These are phyloP conservation scores for Xanthoceras sorbifolium DNA, from an alignment of 345 rosid species.

Conservation along the genomic window DNA sequence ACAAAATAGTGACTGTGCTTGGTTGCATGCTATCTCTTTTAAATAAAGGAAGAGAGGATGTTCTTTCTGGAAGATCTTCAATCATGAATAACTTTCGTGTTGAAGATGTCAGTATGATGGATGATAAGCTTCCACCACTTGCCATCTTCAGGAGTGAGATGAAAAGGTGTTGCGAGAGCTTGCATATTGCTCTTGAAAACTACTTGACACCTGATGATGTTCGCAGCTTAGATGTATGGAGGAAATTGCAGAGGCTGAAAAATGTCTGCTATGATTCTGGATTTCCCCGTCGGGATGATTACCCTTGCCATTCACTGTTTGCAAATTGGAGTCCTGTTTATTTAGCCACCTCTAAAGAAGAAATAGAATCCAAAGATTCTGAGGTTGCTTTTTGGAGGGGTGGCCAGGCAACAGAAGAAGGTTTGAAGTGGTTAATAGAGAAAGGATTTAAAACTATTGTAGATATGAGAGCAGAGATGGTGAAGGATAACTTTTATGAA, in stretches of 20 bases:
- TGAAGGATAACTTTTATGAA: slow-evolving; percentile 82
- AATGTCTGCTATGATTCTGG: slow-evolving; percentile 91
- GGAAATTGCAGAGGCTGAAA: slow-evolving; percentile 89
- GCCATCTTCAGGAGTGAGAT: slow-evolving; percentile 88
- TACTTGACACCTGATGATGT: slow-evolving; percentile 73
- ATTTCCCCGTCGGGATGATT: slow-evolving; percentile 65
- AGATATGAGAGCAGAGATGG: slow-evolving; percentile 78
- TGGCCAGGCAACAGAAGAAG: slow-evolving; percentile 90
- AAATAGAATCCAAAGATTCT: slow-evolving; percentile 39
- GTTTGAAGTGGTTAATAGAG: slow-evolving; percentile 78
- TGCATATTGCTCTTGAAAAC: slow-evolving; percentile 89
- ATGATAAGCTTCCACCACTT: slow-evolving; percentile 84
- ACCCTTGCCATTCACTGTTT: slow-evolving; percentile 70
- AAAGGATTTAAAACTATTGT: slow-evolving; percentile 80
- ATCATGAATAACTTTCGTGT: slow-evolving; percentile 46
- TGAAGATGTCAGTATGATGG: slow-evolving; percentile 54
- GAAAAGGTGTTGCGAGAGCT: slow-evolving; percentile 95
- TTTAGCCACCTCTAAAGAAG: slow-evolving; percentile 62
- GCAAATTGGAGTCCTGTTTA: slow-evolving; percentile 85
- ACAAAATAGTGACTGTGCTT: slow-evolving; percentile 86
- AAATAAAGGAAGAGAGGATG: slow-evolving; percentile 87
- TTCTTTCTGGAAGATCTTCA: slow-evolving; percentile 86
- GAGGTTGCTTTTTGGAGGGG: slow-evolving; percentile 91
- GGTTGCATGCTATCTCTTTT: slow-evolving; percentile 88
- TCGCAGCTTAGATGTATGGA: slow-evolving; percentile 73